phyloP scores from a whole-genome alignment of 768 basidiomycete species.

The Leccinum variicolor region DNA sequence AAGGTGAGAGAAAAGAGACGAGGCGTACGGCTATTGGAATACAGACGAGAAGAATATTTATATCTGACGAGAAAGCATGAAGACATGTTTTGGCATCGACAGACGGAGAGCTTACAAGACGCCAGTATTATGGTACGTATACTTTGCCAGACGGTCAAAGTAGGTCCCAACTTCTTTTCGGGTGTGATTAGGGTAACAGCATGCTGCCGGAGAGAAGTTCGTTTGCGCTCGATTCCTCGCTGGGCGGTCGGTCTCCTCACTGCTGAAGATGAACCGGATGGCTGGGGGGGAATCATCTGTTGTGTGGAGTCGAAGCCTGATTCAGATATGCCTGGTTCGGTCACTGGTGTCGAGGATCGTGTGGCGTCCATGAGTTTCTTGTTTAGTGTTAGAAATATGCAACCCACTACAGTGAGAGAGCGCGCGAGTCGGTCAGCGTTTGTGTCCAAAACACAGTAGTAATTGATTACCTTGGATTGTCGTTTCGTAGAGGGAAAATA shows the following conservation, averaged over 20 bases:
- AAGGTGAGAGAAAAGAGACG: not conserved
- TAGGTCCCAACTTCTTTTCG: conserved; percentile 31
- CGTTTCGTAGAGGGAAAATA: not conserved
- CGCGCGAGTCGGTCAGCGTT: not conserved
- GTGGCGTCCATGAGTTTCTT: conserved; percentile 13
- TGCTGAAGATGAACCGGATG: conserved; percentile 10
- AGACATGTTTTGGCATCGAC: not conserved
- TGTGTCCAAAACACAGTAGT: not conserved
- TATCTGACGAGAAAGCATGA: conserved; percentile 38
- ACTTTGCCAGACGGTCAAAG: conserved; percentile 47
- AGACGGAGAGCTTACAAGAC: conserved; percentile 47
- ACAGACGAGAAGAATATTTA: conserved; percentile 68
- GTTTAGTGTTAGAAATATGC: not conserved
- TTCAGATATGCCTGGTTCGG: conserved; percentile 6
- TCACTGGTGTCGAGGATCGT: conserved; percentile 13
- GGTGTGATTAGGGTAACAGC: conserved; percentile 37
- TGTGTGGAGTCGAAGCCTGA: conserved; percentile 3
- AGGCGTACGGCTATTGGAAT: conserved; percentile 64
- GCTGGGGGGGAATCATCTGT: conserved; percentile 1
- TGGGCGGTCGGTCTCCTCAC: conserved; percentile 9
- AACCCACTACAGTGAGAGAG: conserved; percentile 7
- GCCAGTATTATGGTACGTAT: conserved; percentile 50
- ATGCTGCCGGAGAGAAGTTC: conserved; percentile 11
- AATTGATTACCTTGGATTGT: conserved; percentile 1
- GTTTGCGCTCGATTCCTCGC: conserved; percentile 3